A percentile compares a stretch with the other conserved stretches of the same genome.
Evolutionary conservation across 2,329 filamentous ascomycete genomes (phyloP).

Genomic region (Penicillium polonicum): DNA sequence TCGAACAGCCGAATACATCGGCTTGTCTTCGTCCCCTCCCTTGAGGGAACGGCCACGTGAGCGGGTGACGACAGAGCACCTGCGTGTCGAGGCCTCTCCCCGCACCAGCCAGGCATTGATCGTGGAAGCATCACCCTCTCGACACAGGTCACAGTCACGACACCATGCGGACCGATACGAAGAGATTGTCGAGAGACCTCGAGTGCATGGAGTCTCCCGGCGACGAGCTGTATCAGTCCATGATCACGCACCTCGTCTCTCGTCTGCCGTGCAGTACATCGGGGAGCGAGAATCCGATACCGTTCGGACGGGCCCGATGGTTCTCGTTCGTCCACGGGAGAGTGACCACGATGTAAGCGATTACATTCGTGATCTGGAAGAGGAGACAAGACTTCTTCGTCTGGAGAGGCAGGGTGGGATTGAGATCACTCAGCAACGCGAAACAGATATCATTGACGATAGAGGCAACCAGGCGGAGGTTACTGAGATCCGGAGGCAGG

Average conservation of each 20-base stretch:
- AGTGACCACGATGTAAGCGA: constrained; percentile 66
- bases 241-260: constrained; percentile 38
- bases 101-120: constrained; percentile 32
- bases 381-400: constrained; percentile 59
- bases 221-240: constrained; percentile 39
- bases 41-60: constrained; percentile 27
- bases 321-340: constrained; percentile 49
- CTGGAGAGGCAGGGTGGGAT: constrained; percentile 51
- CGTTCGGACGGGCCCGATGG: constrained; percentile 49
- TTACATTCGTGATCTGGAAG: constrained; percentile 71
- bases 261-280: constrained; percentile 35
- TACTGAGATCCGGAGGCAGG: constrained; percentile 66
- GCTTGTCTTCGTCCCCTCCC: neutral
- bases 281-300: constrained; percentile 40
- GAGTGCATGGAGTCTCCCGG: constrained; percentile 30
- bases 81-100: constrained; percentile 27
- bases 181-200: constrained; percentile 30
- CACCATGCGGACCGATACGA: constrained; percentile 27
- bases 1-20: constrained; percentile 26
- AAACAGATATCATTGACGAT: constrained; percentile 37
- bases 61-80: constrained; percentile 26
- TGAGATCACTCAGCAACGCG: constrained; percentile 30
- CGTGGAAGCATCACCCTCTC: constrained; percentile 34
- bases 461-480: constrained; percentile 52
- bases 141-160: constrained; percentile 24